These are phyloP conservation scores for Eucalyptus curtisii DNA, from an alignment of 345 rosid species.

Conservation along the genomic window DNA sequence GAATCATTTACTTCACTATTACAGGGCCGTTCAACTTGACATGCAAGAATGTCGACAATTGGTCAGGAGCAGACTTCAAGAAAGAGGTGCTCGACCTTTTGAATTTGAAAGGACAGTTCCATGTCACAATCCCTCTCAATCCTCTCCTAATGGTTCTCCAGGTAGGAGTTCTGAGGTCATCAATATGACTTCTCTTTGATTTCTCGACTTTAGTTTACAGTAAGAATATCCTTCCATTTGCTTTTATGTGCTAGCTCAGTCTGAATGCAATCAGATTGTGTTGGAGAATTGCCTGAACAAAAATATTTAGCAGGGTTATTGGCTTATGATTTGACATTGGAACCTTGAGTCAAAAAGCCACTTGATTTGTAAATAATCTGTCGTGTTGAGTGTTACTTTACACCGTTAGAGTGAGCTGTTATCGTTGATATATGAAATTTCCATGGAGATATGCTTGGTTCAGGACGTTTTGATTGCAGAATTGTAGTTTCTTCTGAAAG, in stretches of 20 bases:
- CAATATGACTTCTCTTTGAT: background rate
- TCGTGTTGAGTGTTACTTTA: background rate
- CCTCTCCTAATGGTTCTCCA: conserved; percentile 9
- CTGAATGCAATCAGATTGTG: background rate
- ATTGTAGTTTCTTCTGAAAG: background rate
- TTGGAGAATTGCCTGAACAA: background rate
- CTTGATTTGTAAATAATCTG: background rate
- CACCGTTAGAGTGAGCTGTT: background rate
- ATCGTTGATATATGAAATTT: background rate
- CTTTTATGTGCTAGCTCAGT: background rate
- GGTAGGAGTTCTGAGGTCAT: conserved; percentile 13
- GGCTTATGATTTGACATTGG: background rate
- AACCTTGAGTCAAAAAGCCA: background rate
- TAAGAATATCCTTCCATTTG: background rate
- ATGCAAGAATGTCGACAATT: conserved; percentile 49
- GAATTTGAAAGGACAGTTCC: conserved; percentile 63
- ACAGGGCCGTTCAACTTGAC: conserved; percentile 35
- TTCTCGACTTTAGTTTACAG: background rate
- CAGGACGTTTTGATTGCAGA: background rate
- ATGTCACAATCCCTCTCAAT: conserved; percentile 33
- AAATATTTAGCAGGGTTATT: background rate
- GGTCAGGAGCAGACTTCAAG: conserved; percentile 55
- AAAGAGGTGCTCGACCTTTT: conserved; percentile 57
- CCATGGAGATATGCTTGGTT: background rate
- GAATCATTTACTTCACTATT: background rate